Evolutionary conservation across 2,329 filamentous ascomycete species (phyloP), one percentile per base, ranked within the genome.

Genomic region (Exophiala dermatitidis): DNA sequence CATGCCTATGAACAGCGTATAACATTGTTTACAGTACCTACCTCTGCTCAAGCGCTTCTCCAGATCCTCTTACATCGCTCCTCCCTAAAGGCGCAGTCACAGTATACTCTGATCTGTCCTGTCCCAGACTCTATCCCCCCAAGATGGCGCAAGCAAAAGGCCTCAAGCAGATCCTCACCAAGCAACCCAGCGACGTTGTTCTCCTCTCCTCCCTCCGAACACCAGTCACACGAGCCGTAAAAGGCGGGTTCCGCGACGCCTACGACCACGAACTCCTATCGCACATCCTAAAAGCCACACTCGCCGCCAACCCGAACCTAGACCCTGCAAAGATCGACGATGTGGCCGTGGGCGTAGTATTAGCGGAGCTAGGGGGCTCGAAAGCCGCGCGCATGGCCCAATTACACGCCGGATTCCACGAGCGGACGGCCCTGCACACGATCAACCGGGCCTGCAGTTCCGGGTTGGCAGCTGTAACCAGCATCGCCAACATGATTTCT

Each of bases 361-460:
- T 96, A 50, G 89, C 88, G 30, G 90, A 95, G 70, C 85, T 96
- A 9, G 90, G 90, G 60, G 90, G 90, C 53, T 84, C 81, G 62
- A 96, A 96, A 75, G 90, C 90, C 0, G 89, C 86, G 1, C 86
- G 90, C 60, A 95, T 94, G 88, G 89, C 89, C 42, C 81, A 91
- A 63, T 86, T 90, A 71, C 88, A 95, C 72, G 84, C 85, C 53
- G 89, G 89, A 33, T 88, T 84, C 66, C 79, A 86, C 10, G 79
- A 79, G 60, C 78, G 78, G 0, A 90, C 88, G 1, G 79, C 82
- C 9, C 84, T 96, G 63, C 85, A 90, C 73, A 96, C 90, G 0
- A 81, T 93, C 62, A 96, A 96, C 74, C 80, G 91, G 37, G 90
- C 90, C 9, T 96, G 90, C 70, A 82, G 84, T 10, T 88, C 83